Evolutionary conservation across 768 basidiomycete species (phyloP), one percentile per base, ranked within the genome.

Genomic region (Tylopilus rubrobrunneus): DNA sequence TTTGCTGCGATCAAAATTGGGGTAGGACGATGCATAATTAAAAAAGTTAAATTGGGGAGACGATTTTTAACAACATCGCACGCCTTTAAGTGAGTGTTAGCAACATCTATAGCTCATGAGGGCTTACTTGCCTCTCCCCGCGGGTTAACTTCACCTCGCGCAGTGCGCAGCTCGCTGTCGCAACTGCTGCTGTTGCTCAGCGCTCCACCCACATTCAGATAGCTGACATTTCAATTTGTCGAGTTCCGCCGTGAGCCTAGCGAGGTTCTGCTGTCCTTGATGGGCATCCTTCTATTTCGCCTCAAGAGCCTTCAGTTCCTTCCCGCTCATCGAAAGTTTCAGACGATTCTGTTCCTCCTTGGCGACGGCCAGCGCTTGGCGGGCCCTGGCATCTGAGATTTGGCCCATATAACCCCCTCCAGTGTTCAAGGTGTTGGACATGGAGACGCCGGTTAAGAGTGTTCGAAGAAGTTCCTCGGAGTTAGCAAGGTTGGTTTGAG

Each of bases 401-500:
- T 98, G 95, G 19, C 94, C 97, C 84, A 98, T 87, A 70, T 98
- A 98, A 0, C 97, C 97, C 3, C 94, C 92, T 9, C 89, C 86
- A 17, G 83, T 80, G 39, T 83, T 84, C 53, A 81, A 83, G 28
- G 77, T 71, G 48, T 79, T 78, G 39, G 74, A 78, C 5, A 88
- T 87, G 1, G 93, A 85, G 10, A 98, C 82, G 42, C 97, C 97
- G 0, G 96, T 98, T 45, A 96, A 78, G 19, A 98, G 83, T 0
- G 92, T 92, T 69, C 98, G 96, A 0, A 98, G 78, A n/a, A 98
- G 86, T 62, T 94, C 92, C 69, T 98, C 95, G 15, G 86, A 80
- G 19, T 83, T 87, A 14, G 79, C 67, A 9, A 96, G 78, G 28
- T 84, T 79, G 5, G 78, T 73, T 52, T 84, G 77, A 2, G 83